Evolutionary conservation across 176 grass and related monocot genomes (phyloP).

Genomic region (Ananas comosus): DNA sequence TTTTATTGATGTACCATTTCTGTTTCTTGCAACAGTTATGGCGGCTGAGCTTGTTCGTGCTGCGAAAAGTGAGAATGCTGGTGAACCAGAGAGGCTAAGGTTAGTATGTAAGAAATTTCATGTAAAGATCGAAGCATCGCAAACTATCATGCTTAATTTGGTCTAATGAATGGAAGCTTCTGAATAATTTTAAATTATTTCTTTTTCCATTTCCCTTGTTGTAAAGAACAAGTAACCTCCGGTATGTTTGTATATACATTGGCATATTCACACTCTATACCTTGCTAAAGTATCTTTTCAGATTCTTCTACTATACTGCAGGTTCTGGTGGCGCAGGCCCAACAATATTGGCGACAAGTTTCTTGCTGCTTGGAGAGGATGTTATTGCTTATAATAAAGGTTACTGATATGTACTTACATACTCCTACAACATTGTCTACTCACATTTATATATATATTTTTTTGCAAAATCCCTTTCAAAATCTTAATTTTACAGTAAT

Average conservation of each 20-base stretch:
- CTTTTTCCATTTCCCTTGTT: too few relatives aligned
- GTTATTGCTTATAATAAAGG: slow-evolving; percentile 96
- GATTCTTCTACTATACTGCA: slow-evolving; percentile 97
- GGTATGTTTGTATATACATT: too few relatives aligned
- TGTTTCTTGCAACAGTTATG: slow-evolving; percentile 48
- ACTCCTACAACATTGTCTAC: background rate
- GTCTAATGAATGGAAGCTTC: too few relatives aligned
- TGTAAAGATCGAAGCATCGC: background rate
- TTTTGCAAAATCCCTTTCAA: too few relatives aligned
- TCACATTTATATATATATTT: too few relatives aligned
- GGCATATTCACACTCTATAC: background rate
- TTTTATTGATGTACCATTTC: background rate
- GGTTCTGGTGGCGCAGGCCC: slow-evolving; percentile 85
- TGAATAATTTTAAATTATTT: too few relatives aligned
- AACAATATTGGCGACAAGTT: slow-evolving; percentile 86
- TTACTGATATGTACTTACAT: slow-evolving; percentile 5
- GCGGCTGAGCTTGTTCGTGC: slow-evolving; percentile 62
- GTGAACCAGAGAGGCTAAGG: slow-evolving; percentile 84
- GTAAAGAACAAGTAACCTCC: too few relatives aligned
- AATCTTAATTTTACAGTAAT: too few relatives aligned
- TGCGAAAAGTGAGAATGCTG: slow-evolving; percentile 49
- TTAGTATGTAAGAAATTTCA: slow-evolving; percentile 26
- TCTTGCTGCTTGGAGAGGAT: slow-evolving; percentile 88
- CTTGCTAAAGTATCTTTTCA: slow-evolving; percentile 59
- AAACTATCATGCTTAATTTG: background rate